Evolutionary conservation across 768 basidiomycete species (phyloP), one percentile per base, ranked within the genome.

Genomic region (Leucocoprinus sp.): DNA sequence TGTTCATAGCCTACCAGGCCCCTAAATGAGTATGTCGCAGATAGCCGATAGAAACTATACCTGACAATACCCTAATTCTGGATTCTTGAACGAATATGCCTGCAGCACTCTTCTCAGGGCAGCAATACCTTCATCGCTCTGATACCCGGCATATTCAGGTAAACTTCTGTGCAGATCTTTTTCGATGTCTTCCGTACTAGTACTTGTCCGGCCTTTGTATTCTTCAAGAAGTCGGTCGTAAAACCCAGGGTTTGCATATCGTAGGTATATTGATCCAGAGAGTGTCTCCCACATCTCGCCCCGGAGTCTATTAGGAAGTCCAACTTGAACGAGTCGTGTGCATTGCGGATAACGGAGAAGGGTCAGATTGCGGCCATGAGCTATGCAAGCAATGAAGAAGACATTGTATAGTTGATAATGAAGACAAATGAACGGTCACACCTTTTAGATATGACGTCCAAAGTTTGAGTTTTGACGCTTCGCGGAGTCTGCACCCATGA

Each of bases 241-340:
- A 43, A 76, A 74, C 7, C 92, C 89, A 1, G 89, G 92, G 51
- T 93, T 84, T 36, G 79, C 71, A 57, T 84, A 92, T 9, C 96
- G 90, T 14, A 96, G 78, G 63, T 82, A 95, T 43, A 97, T 69
- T 4, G 93, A 95, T 0, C 96, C 96, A 3, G 93, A 95, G 9
- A 97, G 74, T 0, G 90, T 86, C 64, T 99, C 96, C 96, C 96
- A 99, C 69, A 98, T 84, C 62, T 98, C 96, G 11, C 96, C 96
- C 18, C 96, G 79, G 7, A 99, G 72, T 14, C 92, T 74, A 55
- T 93, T 96, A 2, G 96, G 96, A 3, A 99, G 72, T 37, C 96
- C 96, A 43, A 98, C 95, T 65, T 96, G 95, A 1, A 98, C 84
- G 21, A 99, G 77, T n/a, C 96, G 84, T 33, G 93, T 96, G 58